These are phyloP conservation scores for Smittium mucronatum DNA, from an alignment of 371 early-diverging fungal species.

Conservation along the genomic window DNA sequence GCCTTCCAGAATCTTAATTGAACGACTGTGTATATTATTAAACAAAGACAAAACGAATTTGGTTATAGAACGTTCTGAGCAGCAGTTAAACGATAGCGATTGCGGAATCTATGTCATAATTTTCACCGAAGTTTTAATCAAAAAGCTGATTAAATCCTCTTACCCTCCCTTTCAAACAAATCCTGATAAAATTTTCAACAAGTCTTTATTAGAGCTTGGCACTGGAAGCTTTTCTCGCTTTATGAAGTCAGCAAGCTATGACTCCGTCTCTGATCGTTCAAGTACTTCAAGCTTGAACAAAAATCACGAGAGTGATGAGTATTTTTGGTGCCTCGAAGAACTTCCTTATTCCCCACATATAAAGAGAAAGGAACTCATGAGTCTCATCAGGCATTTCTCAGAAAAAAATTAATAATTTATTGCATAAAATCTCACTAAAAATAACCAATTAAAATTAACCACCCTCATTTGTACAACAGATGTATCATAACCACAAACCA, in stretches of 20 bases:
- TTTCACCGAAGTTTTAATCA: conserved; percentile 1
- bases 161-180: too few species aligned
- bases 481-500: too few species aligned
- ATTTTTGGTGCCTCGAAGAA: neutral
- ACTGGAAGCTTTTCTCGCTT: too few species aligned
- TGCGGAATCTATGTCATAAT: conserved; percentile 6
- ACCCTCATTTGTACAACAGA: too few species aligned
- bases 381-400: neutral
- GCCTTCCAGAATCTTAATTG: neutral
- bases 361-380: neutral
- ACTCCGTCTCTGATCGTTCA: too few species aligned
- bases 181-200: too few species aligned
- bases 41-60: conserved; percentile 5
- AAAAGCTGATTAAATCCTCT: conserved; percentile 2
- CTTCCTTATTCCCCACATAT: neutral
- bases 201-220: too few species aligned
- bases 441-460: too few species aligned
- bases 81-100: conserved; percentile 10
- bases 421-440: too few species aligned
- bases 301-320: neutral
- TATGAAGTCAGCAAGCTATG: too few species aligned
- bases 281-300: too few species aligned
- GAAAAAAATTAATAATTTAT: neutral
- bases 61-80: conserved; percentile 4
- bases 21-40: conserved; percentile 4